Conservation (phyloP, 1,139 yeast genomes). For the Pichia inconspicua region DNA sequence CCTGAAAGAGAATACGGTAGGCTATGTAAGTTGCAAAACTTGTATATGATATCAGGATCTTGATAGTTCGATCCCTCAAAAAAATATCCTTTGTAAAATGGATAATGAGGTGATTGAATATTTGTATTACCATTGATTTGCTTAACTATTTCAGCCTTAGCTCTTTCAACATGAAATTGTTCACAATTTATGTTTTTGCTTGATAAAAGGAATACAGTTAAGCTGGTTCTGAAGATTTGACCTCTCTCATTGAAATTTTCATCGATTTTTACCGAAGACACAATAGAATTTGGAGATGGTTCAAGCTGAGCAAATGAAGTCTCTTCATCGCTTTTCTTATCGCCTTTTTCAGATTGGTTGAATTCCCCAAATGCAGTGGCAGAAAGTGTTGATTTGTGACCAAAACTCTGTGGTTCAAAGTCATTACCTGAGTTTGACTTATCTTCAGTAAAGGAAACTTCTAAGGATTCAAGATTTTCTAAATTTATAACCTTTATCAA, state of each 20-base stretch:
- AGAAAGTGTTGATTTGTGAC: background rate
- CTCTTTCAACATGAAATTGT: background rate
- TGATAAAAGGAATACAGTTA: slow-evolving; percentile 10
- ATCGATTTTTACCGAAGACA: background rate
- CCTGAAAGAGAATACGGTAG: slow-evolving; percentile 10
- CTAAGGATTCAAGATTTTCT: slow-evolving; percentile 11
- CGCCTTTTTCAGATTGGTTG: too few relatives aligned
- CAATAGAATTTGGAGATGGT: slow-evolving; percentile 7
- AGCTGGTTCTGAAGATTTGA: slow-evolving; percentile 3
- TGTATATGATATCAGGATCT: slow-evolving; percentile 6
- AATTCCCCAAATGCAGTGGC: background rate
- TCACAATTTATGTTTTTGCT: slow-evolving; percentile 2
- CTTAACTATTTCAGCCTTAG: background rate
- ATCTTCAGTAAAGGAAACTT: background rate
- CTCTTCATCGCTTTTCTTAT: background rate
- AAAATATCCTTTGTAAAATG: background rate
- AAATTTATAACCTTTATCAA: slow-evolving; percentile 20
- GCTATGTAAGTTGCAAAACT: slow-evolving; percentile 4
- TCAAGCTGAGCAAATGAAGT: background rate
- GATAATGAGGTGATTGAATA: slow-evolving; percentile 5
- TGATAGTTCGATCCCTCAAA: slow-evolving; percentile 1
- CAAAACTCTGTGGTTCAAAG: background rate
- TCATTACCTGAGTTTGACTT: background rate
- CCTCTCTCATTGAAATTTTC: background rate
- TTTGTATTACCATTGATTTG: background rate